Evolutionary conservation across 2,329 filamentous ascomycete species (phyloP).

Genomic region (Alternaria ventricosa): DNA sequence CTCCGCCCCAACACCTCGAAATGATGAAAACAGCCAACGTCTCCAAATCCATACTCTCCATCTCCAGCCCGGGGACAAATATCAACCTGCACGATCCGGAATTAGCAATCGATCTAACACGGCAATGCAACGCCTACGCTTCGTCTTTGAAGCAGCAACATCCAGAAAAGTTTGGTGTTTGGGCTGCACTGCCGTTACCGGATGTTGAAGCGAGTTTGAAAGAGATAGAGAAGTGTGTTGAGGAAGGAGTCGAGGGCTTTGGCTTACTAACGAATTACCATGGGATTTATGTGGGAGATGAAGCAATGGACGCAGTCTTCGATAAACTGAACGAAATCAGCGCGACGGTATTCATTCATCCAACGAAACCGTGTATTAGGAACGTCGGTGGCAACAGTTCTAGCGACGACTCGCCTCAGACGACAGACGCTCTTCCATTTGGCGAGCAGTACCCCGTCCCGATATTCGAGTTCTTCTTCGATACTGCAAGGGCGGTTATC

Average conservation of each 20-base stretch:
- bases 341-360: constrained; percentile 62
- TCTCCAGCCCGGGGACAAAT: constrained; percentile 61
- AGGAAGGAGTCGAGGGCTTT: constrained; percentile 59
- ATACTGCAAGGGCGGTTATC: constrained; percentile 57
- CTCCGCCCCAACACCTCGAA: constrained; percentile 53
- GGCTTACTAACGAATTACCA: constrained; percentile 61
- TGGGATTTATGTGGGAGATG: constrained; percentile 60
- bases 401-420: constrained; percentile 16
- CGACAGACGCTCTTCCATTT: constrained; percentile 47
- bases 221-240: constrained; percentile 56
- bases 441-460: constrained; percentile 50
- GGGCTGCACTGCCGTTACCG: constrained; percentile 61
- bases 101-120: constrained; percentile 48
- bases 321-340: constrained; percentile 55
- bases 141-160: constrained; percentile 46
- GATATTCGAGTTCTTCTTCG: constrained; percentile 62
- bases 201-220: constrained; percentile 55
- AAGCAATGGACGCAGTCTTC: constrained; percentile 55
- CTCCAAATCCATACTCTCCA: constrained; percentile 60
- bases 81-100: constrained; percentile 50
- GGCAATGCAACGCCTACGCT: constrained; percentile 52
- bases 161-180: constrained; percentile 58
- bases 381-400: not conserved
- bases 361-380: constrained; percentile 57
- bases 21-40: constrained; percentile 61